phyloP scores from a whole-genome alignment of 495 filamentous ascomycete genomes.

The Margaritispora aquatica region DNA sequence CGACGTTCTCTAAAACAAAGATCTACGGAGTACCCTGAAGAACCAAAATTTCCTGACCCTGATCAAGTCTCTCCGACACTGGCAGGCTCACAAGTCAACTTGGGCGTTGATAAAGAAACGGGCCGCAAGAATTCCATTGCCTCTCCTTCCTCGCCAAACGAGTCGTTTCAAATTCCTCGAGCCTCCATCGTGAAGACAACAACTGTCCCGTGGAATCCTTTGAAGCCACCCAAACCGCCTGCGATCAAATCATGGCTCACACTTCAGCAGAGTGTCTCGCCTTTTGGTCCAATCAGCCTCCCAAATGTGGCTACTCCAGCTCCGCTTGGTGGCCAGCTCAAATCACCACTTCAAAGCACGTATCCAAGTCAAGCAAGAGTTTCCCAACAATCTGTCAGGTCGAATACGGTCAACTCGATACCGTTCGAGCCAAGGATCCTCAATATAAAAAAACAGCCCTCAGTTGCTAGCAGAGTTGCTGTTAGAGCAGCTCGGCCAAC shows the following conservation, averaged over 20 bases:
- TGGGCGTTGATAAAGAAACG: neutral
- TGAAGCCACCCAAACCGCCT: slow-evolving; percentile 16
- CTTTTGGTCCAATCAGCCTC: slow-evolving; percentile 21
- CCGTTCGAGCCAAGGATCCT: neutral
- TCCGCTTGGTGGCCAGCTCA: slow-evolving; percentile 19
- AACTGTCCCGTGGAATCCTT: slow-evolving; percentile 20
- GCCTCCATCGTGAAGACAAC: slow-evolving; percentile 14
- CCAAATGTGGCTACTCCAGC: slow-evolving; percentile 2
- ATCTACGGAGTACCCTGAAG: slow-evolving; percentile 1
- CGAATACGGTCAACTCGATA: neutral
- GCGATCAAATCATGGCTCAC: slow-evolving; percentile 17
- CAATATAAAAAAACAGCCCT: neutral
- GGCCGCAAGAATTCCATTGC: neutral
- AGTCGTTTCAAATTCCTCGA: neutral
- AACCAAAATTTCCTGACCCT: slow-evolving; percentile 15
- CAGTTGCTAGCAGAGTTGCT: neutral
- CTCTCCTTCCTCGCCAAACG: neutral
- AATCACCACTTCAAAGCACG: slow-evolving; percentile 16
- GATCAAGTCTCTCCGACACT: slow-evolving; percentile 10
- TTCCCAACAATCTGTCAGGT: neutral
- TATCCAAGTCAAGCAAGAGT: neutral
- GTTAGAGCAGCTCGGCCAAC: neutral
- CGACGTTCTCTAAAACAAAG: neutral
- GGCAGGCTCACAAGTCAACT: slow-evolving; percentile 9
- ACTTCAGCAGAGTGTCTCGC: slow-evolving; percentile 20